Percentiles rank a stretch among this genome's conserved stretches.
phyloP scores from a whole-genome alignment of 768 basidiomycete species.

The Aureoboletus auriporus region DNA sequence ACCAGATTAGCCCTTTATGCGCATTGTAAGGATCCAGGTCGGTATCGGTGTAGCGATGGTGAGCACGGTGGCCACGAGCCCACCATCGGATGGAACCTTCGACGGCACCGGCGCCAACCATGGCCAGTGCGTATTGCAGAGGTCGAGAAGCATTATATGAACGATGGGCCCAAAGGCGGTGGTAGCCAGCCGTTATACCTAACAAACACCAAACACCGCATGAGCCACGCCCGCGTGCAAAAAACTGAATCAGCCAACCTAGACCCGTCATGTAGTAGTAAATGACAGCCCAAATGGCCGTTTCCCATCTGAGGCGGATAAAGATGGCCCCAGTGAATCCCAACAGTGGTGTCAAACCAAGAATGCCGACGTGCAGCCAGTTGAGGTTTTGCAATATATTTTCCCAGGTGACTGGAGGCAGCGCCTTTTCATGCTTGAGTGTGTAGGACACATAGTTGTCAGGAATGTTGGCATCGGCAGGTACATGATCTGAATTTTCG shows the following conservation, averaged over 20 bases:
- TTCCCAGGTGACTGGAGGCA: conserved; percentile 62
- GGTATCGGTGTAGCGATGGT: conserved; percentile 96
- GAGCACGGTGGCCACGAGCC: conserved; percentile 95
- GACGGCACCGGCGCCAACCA: conserved; percentile 87
- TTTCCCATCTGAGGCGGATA: conserved; percentile 68
- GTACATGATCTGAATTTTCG: conserved; percentile 29
- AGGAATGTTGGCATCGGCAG: conserved; percentile 59
- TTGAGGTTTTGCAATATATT: conserved; percentile 63
- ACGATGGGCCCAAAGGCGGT: conserved; percentile 96
- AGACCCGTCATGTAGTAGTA: conserved; percentile 84
- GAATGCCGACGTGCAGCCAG: conserved; percentile 72
- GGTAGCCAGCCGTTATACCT: conserved; percentile 93
- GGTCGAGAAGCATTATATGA: conserved; percentile 88
- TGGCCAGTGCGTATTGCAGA: conserved; percentile 79
- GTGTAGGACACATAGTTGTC: conserved; percentile 83
- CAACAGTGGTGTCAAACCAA: conserved; percentile 69
- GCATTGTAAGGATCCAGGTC: conserved; percentile 96
- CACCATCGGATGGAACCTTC: conserved; percentile 99
- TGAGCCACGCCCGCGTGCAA: conserved; percentile 15
- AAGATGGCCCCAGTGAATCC: conserved; percentile 69
- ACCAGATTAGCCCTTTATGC: conserved; percentile 81
- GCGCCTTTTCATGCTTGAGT: conserved; percentile 59
- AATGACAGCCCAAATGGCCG: conserved; percentile 58
- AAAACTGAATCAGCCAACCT: conserved; percentile 46
- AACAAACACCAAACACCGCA: conserved; percentile 12